Base-by-base conservation (phyloP, 208 protist genomes). In the Phytomonas serpens region DNA sequence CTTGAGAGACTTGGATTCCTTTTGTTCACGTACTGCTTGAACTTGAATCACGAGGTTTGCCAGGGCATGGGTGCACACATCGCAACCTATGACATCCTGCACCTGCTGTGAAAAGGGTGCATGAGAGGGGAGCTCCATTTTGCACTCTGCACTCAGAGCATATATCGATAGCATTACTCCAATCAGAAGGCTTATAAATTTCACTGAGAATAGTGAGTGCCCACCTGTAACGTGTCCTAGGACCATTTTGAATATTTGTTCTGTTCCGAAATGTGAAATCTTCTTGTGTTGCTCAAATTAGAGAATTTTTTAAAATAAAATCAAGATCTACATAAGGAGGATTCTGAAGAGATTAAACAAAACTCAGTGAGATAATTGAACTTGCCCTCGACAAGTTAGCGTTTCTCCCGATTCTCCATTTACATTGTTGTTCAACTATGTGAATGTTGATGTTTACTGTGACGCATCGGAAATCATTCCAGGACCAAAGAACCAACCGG, bases 81-180 rank as follows among this genome's bases (percentile, higher is more conserved):
- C 84, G 69, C 90, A 95, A 13, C 69, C 61, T 13, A 92, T 69
- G 5, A 73, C 80, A 36, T 90, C 78, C 32, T 77, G 67, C 31
- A 91, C 81, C 1, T 80, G 72, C 11, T 83, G 32, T 5, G 82
- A 78, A 62, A 83, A 89, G 23, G 80, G 72, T 10, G 67, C 30
- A 68, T 85, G 71, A 29, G 89, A n/a, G 16, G 84, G 84, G 13
- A 90, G 74, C 68, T 92, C 79, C 67, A 91, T 81, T 63, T 67
- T 16, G 65, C 70, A 69, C 19, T 62, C 61, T 19, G 40, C 14
- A 19, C 40, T 47, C 40, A 47, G 16, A 11, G 40, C 14, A 47
- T 47, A 16, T 10, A 47, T 10, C 40, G 14, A 19, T 47, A 47
- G 3, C 19, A 64, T 34, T 34, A n/a, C 29, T 23, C 29, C 30